These are phyloP conservation scores for Tubosaeta brunneosetosa DNA, from an alignment of 768 basidiomycete genomes.

Conservation along the genomic window DNA sequence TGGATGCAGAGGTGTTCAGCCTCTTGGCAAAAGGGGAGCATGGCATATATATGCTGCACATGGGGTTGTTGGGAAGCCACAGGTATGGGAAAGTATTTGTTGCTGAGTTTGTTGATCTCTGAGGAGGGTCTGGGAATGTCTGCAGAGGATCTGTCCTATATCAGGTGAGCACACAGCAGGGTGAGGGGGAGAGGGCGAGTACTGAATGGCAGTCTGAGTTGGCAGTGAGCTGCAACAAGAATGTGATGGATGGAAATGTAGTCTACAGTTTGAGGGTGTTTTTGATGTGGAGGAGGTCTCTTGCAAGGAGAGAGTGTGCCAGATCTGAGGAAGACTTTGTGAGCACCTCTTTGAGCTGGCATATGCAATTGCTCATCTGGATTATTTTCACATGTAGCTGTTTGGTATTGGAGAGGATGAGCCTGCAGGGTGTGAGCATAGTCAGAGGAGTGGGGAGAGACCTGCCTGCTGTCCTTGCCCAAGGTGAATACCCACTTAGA, in stretches of 20 bases:
- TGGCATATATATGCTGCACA: conserved; percentile 59
- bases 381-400: conserved; percentile 61
- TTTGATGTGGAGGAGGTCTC: conserved; percentile 58
- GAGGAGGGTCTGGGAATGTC: conserved; percentile 25
- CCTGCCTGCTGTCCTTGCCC: conserved; percentile 58
- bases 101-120: conserved; percentile 47
- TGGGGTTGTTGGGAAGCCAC: conserved; percentile 58
- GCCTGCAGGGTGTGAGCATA: conserved; percentile 34
- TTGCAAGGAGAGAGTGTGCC: conserved; percentile 53
- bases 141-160: conserved; percentile 9
- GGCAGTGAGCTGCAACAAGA: conserved; percentile 9
- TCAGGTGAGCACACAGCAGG: too few species aligned
- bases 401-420: conserved; percentile 65
- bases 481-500: conserved; percentile 60
- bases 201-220: conserved; percentile 7
- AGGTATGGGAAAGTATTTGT: conserved; percentile 70
- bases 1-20: conserved; percentile 58
- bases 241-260: conserved; percentile 35
- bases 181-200: too few species aligned
- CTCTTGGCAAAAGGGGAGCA: conserved; percentile 55
- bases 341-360: conserved; percentile 59
- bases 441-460: not conserved
- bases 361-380: conserved; percentile 57
- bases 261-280: conserved; percentile 65
- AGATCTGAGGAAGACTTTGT: conserved; percentile 36